Evolutionary conservation across 306 rosid species (phyloP).

Genomic region (Lotus japonicus): DNA sequence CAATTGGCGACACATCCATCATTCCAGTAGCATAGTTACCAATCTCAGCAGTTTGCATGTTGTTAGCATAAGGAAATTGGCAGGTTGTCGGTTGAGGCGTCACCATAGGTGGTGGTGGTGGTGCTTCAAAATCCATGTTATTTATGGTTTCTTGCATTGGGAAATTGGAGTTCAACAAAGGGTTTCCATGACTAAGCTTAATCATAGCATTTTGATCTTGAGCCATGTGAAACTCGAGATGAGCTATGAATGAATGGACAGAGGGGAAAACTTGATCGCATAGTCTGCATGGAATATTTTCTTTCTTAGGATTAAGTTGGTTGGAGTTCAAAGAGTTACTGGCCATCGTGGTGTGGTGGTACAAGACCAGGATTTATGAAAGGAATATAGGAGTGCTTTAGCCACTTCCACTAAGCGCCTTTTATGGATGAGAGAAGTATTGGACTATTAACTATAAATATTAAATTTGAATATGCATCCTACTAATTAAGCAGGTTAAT

Average conservation of each 20-base stretch:
- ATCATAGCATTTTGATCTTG: not conserved
- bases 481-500: too few relatives aligned
- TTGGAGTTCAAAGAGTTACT: not conserved
- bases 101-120: not conserved
- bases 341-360: not conserved
- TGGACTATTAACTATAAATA: too few relatives aligned
- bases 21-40: not conserved
- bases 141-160: not conserved
- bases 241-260: not conserved
- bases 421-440: not conserved
- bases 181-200: too few relatives aligned
- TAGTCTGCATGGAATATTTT: not conserved
- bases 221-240: not conserved
- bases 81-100: not conserved
- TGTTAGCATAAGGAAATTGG: not conserved
- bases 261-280: not conserved
- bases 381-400: not conserved
- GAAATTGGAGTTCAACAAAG: not conserved
- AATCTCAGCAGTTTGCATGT: not conserved
- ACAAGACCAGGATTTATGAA: not conserved
- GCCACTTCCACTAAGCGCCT: not conserved
- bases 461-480: too few relatives aligned
- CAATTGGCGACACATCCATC: slow-evolving; percentile 1
- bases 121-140: not conserved
- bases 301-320: too few relatives aligned